These are phyloP conservation scores for Solanum gracilifrons DNA, from an alignment of 257 asterid species.

Conservation along the genomic window DNA sequence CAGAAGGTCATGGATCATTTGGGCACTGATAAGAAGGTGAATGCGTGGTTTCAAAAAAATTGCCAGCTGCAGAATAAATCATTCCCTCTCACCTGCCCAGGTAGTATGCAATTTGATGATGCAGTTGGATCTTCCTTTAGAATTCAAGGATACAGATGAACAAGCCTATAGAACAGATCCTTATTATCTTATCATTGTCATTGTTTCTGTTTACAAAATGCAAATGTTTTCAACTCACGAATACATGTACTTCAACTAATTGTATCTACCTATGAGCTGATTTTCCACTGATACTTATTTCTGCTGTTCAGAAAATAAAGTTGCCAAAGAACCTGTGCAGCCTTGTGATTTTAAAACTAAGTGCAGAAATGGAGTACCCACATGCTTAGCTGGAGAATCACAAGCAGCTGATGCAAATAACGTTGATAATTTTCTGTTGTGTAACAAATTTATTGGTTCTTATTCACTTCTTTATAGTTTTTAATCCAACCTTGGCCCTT, in stretches of 20 bases:
- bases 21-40: conserved; percentile 50
- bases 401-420: conserved; percentile 15
- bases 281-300: background rate
- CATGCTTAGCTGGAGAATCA: conserved; percentile 29
- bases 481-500: conserved; percentile 3
- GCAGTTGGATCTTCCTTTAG: background rate
- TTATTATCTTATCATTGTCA: background rate
- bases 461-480: conserved; percentile 1
- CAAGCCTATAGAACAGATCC: background rate
- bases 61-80: conserved; percentile 53
- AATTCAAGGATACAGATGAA: background rate
- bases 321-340: conserved; percentile 14
- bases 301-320: conserved; percentile 27
- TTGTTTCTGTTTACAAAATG: background rate
- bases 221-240: background rate
- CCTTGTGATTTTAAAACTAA: conserved; percentile 18
- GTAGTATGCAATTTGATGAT: conserved; percentile 20
- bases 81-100: conserved; percentile 22
- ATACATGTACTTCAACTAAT: background rate
- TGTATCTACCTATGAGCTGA: background rate
- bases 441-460: conserved; percentile 23
- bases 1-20: conserved; percentile 91
- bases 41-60: conserved; percentile 55
- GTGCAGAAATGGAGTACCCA: conserved; percentile 16
- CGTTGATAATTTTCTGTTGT: conserved; percentile 15